A percentile compares a stretch with the other conserved stretches of the same genome.
Conservation (phyloP, 345 rosid species). For the Excoecaria agallocha region DNA sequence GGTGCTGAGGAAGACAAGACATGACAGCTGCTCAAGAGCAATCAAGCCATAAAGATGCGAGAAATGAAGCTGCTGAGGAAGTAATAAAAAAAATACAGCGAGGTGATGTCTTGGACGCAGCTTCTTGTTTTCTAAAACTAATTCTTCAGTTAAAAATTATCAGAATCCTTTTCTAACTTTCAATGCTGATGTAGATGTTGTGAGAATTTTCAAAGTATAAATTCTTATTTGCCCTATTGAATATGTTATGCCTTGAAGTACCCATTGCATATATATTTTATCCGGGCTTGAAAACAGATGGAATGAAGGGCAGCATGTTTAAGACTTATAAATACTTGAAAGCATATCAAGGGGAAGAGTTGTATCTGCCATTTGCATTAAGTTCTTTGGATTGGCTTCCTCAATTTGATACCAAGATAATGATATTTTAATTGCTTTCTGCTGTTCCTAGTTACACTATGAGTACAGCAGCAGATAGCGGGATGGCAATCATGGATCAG, state of each 20-base stretch:
- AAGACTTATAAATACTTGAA: neutral
- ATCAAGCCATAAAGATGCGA: no score
- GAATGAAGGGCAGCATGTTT: neutral
- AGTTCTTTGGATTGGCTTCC: neutral
- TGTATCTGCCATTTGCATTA: neutral
- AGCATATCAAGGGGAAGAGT: neutral
- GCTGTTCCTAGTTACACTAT: conserved; percentile 47
- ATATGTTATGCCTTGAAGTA: neutral
- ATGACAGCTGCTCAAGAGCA: no score
- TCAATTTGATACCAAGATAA: neutral
- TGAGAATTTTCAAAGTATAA: neutral
- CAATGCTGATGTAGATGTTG: no score
- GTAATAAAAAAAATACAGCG: no score
- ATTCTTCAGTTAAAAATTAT: no score
- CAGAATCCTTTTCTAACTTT: no score
- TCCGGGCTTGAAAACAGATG: neutral
- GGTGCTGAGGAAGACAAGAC: no score
- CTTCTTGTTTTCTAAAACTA: no score
- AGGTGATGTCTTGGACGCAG: no score
- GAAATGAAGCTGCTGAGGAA: no score
- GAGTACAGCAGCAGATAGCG: conserved; percentile 64
- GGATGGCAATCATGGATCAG: conserved; percentile 76
- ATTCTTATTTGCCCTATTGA: neutral
- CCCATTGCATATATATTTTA: neutral
- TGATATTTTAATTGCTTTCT: conserved; percentile 19